These are phyloP conservation scores for Heteromeles arbutifolia DNA, from an alignment of 306 rosid species.

Conservation along the genomic window DNA sequence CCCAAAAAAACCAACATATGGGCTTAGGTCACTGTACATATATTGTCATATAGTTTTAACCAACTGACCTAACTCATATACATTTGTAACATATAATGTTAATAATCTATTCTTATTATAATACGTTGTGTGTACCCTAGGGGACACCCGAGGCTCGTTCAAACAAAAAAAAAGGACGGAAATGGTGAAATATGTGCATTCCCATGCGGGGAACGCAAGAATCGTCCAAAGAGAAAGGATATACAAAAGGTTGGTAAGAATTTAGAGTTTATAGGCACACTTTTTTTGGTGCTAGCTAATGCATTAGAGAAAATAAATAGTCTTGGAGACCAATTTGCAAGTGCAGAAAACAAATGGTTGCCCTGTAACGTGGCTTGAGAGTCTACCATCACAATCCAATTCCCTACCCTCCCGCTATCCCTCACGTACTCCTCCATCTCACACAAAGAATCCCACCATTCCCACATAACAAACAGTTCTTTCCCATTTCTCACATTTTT, in stretches of 20 bases:
- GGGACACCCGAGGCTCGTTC: no score
- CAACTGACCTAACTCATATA: no score
- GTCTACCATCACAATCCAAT: constrained; percentile 17
- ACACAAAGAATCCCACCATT: constrained; percentile 42
- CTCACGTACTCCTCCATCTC: constrained; percentile 34
- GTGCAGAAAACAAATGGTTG: not conserved
- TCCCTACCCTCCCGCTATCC: constrained; percentile 28
- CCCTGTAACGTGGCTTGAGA: constrained; percentile 13
- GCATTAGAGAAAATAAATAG: not conserved
- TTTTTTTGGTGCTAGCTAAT: not conserved
- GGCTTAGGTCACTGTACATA: not conserved
- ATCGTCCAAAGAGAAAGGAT: no score
- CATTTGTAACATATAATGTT: no score
- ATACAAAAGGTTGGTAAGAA: not conserved
- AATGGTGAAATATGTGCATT: no score
- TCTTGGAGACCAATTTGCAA: not conserved
- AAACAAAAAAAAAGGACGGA: no score
- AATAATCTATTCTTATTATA: no score
- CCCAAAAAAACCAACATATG: not conserved
- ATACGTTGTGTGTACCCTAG: no score
- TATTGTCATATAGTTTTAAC: no score
- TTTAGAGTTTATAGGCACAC: not conserved
- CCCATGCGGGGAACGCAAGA: no score
- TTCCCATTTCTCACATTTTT: not conserved
- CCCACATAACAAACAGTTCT: not conserved